These are phyloP conservation scores for Elasticomyces elasticus DNA, from an alignment of 495 filamentous ascomycete species.

Conservation along the genomic window DNA sequence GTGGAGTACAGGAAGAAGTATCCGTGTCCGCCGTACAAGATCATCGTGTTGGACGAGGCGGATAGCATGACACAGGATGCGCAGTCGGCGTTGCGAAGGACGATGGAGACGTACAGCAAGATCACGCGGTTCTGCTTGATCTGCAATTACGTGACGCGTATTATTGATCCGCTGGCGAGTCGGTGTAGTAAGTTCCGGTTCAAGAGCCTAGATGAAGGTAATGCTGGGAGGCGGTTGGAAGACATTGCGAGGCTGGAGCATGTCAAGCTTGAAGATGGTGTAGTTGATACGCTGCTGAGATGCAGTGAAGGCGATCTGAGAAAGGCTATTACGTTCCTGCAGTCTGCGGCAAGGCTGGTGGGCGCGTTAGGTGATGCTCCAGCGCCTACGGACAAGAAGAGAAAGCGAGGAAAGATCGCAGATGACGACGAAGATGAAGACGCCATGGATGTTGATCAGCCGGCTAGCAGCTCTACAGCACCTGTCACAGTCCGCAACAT, in stretches of 20 bases:
- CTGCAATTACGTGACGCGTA: constrained; percentile 96
- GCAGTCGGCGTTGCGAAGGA: constrained; percentile 80
- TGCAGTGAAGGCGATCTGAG: constrained; percentile 90
- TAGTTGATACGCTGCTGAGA: constrained; percentile 68
- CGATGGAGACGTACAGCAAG: constrained; percentile 95
- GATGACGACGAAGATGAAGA: constrained; percentile 46
- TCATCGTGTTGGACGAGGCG: constrained; percentile 94
- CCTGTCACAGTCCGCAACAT: constrained; percentile 65
- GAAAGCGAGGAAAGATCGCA: constrained; percentile 47
- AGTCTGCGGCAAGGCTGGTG: constrained; percentile 75
- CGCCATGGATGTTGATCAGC: constrained; percentile 43
- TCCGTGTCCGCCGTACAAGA: constrained; percentile 96
- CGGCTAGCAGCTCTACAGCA: constrained; percentile 21
- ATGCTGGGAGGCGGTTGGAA: constrained; percentile 61
- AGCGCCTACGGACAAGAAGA: constrained; percentile 26
- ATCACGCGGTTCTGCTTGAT: constrained; percentile 96
- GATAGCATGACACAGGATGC: constrained; percentile 99
- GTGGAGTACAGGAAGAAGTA: constrained; percentile 62
- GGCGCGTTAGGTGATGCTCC: constrained; percentile 39
- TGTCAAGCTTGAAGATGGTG: constrained; percentile 64
- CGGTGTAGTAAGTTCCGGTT: constrained; percentile 96
- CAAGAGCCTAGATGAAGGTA: constrained; percentile 81
- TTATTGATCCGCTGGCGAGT: constrained; percentile 90
- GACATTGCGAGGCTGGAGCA: constrained; percentile 72
- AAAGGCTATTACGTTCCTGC: constrained; percentile 91